Evolutionary conservation across 2,329 filamentous ascomycete genomes (phyloP), one percentile per base, ranked within the genome.

Genomic region (Exserohilum turcica): DNA sequence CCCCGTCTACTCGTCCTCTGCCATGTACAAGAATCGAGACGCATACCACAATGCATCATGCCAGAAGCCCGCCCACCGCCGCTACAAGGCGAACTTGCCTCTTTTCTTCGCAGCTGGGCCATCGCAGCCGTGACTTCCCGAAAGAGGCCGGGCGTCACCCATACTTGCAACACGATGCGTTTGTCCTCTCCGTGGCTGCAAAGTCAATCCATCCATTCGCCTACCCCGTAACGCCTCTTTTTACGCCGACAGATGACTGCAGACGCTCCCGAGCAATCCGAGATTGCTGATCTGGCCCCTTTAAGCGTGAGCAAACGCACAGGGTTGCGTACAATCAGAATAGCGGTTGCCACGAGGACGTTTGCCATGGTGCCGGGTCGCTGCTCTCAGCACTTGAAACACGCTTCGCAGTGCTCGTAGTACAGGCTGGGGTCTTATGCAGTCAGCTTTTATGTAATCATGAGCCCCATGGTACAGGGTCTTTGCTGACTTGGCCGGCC

Each of bases 331-430:
- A 27, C 42, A 24, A 35, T 45, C 31, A 42, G 38, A 37, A 53
- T 49, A 13, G 1, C 18, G 28, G 28, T 40, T 42, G 46, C 53
- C 53, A 56, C 67, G 59, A 63, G 60, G 60, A 48, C 36, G 48
- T 59, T 51, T 60, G 54, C 69, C 70, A 68, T 66, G 61, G 60
- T 55, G 53, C 36, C 57, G 69, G 68, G 65, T 65, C 54, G 37
- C 59, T 48, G 54, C 63, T 54, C 55, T 54, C 56, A 52, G 47
- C 60, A 63, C 56, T 60, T 67, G 65, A 68, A 71, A 70, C 67
- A 61, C 65, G 57, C 59, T 56, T 59, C 33, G 36, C 35, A 31
- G 43, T 55, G 51, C 43, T 46, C 18, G 44, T 50, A 33, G 44
- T 52, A 52, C 54, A 57, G 18, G 15, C 32, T 28, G 15, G 49